phyloP scores from a whole-genome alignment of 1,284 basidiomycete genomes.

The Filobasidium uniguttulatum region DNA sequence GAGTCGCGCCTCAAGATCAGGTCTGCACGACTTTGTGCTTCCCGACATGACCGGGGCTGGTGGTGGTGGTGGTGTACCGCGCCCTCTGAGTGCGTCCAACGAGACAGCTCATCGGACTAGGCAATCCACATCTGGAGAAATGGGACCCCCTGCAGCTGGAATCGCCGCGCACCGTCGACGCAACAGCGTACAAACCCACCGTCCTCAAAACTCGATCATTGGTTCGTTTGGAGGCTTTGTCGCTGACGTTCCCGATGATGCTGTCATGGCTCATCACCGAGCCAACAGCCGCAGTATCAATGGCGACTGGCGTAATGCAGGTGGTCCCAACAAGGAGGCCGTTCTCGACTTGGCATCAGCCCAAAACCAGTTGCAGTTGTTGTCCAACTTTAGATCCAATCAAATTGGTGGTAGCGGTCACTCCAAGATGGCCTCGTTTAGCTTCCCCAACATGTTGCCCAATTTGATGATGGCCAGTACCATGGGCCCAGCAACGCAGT shows the following conservation, averaged over 20 bases:
- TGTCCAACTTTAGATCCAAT: slow-evolving; percentile 73
- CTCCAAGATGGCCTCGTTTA: slow-evolving; percentile 92
- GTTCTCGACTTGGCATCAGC: slow-evolving; percentile 79
- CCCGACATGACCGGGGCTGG: too few species aligned
- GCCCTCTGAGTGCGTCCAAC: slow-evolving; percentile 7
- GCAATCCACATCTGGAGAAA: neutral
- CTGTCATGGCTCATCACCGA: slow-evolving; percentile 50
- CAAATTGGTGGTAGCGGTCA: slow-evolving; percentile 69
- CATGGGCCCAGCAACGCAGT: slow-evolving; percentile 43
- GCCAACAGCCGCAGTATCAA: slow-evolving; percentile 42
- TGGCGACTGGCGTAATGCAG: slow-evolving; percentile 9
- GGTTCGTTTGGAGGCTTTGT: slow-evolving; percentile 16
- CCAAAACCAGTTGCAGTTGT: slow-evolving; percentile 79
- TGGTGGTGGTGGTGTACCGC: neutral
- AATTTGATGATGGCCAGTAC: slow-evolving; percentile 91
- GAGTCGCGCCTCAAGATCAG: slow-evolving; percentile 6
- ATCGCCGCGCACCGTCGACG: slow-evolving; percentile 56
- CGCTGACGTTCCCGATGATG: slow-evolving; percentile 28
- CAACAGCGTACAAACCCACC: slow-evolving; percentile 53
- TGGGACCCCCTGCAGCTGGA: slow-evolving; percentile 4
- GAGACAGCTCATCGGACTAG: slow-evolving; percentile 1
- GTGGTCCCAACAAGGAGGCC: slow-evolving; percentile 39
- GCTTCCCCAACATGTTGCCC: slow-evolving; percentile 90
- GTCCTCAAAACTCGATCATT: slow-evolving; percentile 15
- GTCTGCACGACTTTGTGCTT: slow-evolving; percentile 12